These are phyloP conservation scores for Arctium lappa DNA, from an alignment of 129 eudicot species.

Conservation along the genomic window DNA sequence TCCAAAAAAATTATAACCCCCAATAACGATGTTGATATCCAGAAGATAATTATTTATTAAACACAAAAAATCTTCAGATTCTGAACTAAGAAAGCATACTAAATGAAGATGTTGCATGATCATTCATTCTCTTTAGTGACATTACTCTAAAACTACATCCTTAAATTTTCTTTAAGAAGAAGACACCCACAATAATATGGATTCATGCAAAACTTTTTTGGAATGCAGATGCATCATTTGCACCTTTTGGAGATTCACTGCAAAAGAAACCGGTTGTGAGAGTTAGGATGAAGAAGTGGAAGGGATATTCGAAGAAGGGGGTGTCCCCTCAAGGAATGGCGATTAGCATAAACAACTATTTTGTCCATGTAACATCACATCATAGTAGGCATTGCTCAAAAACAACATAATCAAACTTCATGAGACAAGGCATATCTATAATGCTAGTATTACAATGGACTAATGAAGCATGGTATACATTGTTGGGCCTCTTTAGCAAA, in stretches of 20 bases:
- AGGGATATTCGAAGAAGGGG: neutral
- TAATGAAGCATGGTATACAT: neutral
- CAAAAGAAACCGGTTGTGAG: conserved; percentile 26
- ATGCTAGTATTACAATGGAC: conserved; percentile 7
- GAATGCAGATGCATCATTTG: conserved; percentile 82
- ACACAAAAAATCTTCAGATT: neutral
- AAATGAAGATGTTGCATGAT: neutral
- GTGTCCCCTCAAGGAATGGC: neutral
- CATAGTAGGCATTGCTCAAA: neutral
- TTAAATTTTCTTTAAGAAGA: conserved; percentile 2
- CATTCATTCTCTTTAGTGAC: neutral
- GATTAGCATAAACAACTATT: neutral
- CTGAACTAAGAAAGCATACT: neutral
- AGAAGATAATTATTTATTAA: neutral
- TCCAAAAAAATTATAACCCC: neutral
- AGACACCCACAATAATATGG: neutral
- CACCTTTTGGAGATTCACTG: conserved; percentile 97
- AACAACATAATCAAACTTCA: conserved; percentile 7
- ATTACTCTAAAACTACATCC: conserved; percentile 1
- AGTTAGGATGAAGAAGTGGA: neutral
- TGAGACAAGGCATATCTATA: neutral
- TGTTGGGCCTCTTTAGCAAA: neutral
- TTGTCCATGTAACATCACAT: neutral
- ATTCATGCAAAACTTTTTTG: conserved; percentile 65
- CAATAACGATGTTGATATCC: neutral